A percentile compares a stretch with the other conserved stretches of the same genome.
Evolutionary conservation across 257 asterid genomes (phyloP).

Genomic region (Solanum microdontum): DNA sequence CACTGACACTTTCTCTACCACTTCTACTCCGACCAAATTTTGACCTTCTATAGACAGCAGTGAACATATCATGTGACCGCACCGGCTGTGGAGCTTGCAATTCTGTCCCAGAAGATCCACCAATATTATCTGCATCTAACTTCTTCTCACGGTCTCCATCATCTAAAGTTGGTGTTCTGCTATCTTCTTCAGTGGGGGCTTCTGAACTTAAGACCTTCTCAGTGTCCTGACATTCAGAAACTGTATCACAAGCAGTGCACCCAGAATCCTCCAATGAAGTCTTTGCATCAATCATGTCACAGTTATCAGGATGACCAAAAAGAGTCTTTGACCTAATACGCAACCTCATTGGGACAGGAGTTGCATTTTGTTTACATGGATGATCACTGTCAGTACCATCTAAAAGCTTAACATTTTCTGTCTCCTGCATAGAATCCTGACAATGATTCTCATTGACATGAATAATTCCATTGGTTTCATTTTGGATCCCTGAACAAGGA

Average conservation of each 20-base stretch:
- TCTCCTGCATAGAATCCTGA: slow-evolving; percentile 15
- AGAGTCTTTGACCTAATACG: slow-evolving; percentile 49
- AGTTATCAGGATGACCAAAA: slow-evolving; percentile 29
- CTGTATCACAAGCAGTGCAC: slow-evolving; percentile 13
- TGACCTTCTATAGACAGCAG: slow-evolving; percentile 77
- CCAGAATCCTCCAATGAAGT: slow-evolving; percentile 24
- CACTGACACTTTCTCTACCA: slow-evolving; percentile 35
- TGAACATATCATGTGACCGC: slow-evolving; percentile 49
- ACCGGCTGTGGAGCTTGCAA: slow-evolving; percentile 34
- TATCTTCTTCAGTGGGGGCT: slow-evolving; percentile 14
- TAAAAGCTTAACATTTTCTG: slow-evolving; percentile 12
- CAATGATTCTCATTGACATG: slow-evolving; percentile 15
- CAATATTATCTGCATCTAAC: slow-evolving; percentile 25
- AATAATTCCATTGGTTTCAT: slow-evolving; percentile 20
- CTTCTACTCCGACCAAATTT: slow-evolving; percentile 45
- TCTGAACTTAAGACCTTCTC: slow-evolving; percentile 20
- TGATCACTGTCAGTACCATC: slow-evolving; percentile 22
- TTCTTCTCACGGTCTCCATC: slow-evolving; percentile 21
- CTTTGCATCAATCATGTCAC: slow-evolving; percentile 14
- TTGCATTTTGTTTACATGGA: slow-evolving; percentile 29
- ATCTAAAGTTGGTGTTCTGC: slow-evolving; percentile 14
- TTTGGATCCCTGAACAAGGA: slow-evolving; percentile 26
- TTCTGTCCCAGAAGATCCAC: slow-evolving; percentile 30
- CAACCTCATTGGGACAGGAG: slow-evolving; percentile 41
- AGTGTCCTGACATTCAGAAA: slow-evolving; percentile 11